Evolutionary conservation across 2,329 filamentous ascomycete species (phyloP), one percentile per base, ranked within the genome.

Genomic region (Allantophomopsis cytisporea): DNA sequence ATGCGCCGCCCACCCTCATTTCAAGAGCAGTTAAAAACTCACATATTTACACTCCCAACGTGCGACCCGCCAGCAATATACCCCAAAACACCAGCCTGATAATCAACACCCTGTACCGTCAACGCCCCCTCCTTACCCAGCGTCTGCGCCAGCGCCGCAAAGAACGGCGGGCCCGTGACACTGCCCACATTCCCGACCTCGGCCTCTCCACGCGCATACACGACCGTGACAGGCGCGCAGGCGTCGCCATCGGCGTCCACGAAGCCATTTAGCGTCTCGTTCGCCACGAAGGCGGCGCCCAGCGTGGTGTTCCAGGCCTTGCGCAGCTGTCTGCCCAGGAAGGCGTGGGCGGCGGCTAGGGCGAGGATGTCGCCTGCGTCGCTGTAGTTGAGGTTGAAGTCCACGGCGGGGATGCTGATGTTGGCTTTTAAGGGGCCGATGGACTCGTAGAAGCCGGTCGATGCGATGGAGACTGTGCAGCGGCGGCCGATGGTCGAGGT

Each of bases 31-130:
- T 14, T 7, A n/a, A 35, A 16, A 10, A 16, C 14, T 39, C 40
- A 50, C 64, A 72, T 68, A 41, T 54, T 58, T 31, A 50, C 48
- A 38, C 62, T 63, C 5, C 68, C 69, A 3, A 39, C 51, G 5
- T 47, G 45, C 41, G 67, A 65, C 1, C 69, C 69, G 7, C 65
- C 63, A 11, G 54, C 55, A 4, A 68, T 50, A 45, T 68, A 70
- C 0, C 69, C 68, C 2, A 46, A 43, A 13, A 63, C 43, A 36
- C 56, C 53, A 4, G 71, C 71, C 1, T 62, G 55, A 47, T 75
- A 76, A 23, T 66, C 57, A 15, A 75, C 65, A 34, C 71, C 71
- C 53, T 75, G 71, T 10, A 72, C 61, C 2, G 64, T 64, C 10
- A 73, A 50, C 38, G 64, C 62, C 32, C 54, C 55, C 5, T 53